Evolutionary conservation across 768 basidiomycete species (phyloP).

Genomic region (Agrocybe chaxingu): DNA sequence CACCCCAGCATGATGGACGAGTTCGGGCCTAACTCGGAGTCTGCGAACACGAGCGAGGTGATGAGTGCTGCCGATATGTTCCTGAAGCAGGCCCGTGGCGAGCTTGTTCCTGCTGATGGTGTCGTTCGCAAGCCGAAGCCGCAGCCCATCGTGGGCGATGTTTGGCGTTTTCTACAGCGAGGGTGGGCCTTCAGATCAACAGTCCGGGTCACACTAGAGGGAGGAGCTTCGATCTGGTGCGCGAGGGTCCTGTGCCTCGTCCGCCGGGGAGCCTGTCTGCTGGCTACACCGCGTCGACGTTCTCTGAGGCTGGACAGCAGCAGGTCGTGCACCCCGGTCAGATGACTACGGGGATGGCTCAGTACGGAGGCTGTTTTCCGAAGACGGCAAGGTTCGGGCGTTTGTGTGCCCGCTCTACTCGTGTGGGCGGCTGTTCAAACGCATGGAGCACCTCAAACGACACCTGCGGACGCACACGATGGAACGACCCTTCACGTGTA

Average conservation of each 20-base stretch:
- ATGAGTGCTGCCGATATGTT: slow-evolving; percentile 69
- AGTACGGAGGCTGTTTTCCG: slow-evolving; percentile 27
- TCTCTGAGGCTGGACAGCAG: slow-evolving; percentile 16
- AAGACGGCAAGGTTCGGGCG: slow-evolving; percentile 50
- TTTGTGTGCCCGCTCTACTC: slow-evolving; percentile 83
- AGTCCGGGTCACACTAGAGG: slow-evolving; percentile 16
- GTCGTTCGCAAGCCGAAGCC: slow-evolving; percentile 27
- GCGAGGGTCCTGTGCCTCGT: slow-evolving; percentile 17
- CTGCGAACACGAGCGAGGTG: slow-evolving; percentile 23
- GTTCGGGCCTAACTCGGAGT: slow-evolving; percentile 22
- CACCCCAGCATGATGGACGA: slow-evolving; percentile 28
- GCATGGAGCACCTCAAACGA: slow-evolving; percentile 87
- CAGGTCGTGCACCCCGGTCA: slow-evolving; percentile 1
- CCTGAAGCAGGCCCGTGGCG: slow-evolving; percentile 55
- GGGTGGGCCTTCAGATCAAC: slow-evolving; percentile 18
- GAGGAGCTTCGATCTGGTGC: slow-evolving; percentile 28
- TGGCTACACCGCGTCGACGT: slow-evolving; percentile 21
- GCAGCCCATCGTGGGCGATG: slow-evolving; percentile 25
- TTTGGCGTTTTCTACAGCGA: slow-evolving; percentile 30
- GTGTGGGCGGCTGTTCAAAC: slow-evolving; percentile 84
- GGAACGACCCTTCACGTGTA: slow-evolving; percentile 80
- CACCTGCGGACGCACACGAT: slow-evolving; percentile 88
- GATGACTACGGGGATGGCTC: slow-evolving; percentile 18
- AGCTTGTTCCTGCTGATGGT: slow-evolving; percentile 37
- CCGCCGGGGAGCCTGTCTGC: slow-evolving; percentile 14